Base-by-base conservation (phyloP, 108 stramenopile species). In the Stephanodiscus triporus region DNA sequence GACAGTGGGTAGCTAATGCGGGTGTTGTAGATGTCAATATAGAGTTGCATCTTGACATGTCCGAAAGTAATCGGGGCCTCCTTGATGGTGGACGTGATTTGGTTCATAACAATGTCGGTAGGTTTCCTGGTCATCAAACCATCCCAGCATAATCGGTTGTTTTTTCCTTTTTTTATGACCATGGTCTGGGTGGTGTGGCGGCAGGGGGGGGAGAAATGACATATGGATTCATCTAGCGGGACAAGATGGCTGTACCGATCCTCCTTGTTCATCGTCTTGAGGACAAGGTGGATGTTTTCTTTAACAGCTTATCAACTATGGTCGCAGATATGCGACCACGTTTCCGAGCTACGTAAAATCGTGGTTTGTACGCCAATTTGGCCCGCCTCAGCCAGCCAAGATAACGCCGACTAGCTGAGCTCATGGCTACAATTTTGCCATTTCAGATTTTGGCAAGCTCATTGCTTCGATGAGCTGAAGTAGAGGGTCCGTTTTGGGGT, bases 221-320 rank as follows among this genome's bases (percentile, higher is more conserved):
- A 60, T 1, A 60, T n/a, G 6, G n/a, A 17, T 2, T 20, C 36
- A 16, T 60, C 36, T 2, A 60, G 17, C 0, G 34, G 59, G 1
- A 60, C 19, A 2, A 60, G 59, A 16, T 60, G 59, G 6, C 36
- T 60, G 20, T 60, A 60, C 19, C 59, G 7, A 38, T 60, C 59
- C 34, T 60, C 59, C 36, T 60, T 60, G 37, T 60, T 60, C 11
- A 60, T 17, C 2, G 59, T 38, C 17, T 60, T 60, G 0, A 6
- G 6, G 8, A 60, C 36, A 2, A 60, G 19, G 5, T 38, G 36
- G 14, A 36, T 10, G n/a, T 60, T 37, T 3, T 60, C 59, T 2
- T 38, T 36, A n/a, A n/a, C n/a, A n/a, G n/a, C n/a, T n/a, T n/a
- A n/a, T n/a, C n/a, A n/a, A n/a, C n/a, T n/a, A n/a, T n/a, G n/a